Conservation (phyloP, 768 basidiomycete species). For the Amanita pallidorosea region DNA sequence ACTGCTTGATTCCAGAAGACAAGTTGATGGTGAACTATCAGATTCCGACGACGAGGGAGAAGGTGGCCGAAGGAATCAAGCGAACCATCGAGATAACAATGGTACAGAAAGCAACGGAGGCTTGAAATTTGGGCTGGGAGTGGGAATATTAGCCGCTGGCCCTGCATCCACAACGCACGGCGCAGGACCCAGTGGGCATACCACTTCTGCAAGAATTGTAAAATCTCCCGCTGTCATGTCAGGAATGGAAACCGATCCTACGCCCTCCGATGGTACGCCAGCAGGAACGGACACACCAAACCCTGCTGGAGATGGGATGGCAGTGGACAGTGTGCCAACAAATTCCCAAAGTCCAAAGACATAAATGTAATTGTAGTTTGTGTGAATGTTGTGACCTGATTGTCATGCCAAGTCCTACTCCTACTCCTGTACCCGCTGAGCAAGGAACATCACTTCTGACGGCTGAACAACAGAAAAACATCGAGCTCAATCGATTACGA, state of each 20-base stretch:
- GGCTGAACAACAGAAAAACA: constrained; percentile 58
- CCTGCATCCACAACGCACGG: constrained; percentile 46
- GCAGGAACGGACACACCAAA: constrained; percentile 6
- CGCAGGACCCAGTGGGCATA: constrained; percentile 67
- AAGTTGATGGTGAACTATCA: constrained; percentile 82
- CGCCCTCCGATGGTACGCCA: constrained; percentile 19
- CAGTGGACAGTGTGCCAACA: background rate
- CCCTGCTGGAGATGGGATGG: background rate
- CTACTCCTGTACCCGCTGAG: constrained; percentile 18
- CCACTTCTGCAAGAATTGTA: constrained; percentile 37
- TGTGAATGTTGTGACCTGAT: background rate
- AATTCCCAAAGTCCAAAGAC: background rate
- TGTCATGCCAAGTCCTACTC: background rate
- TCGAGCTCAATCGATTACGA: constrained; percentile 74
- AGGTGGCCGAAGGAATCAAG: constrained; percentile 68
- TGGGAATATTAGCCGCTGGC: constrained; percentile 63
- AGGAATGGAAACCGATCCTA: constrained; percentile 34
- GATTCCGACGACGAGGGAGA: constrained; percentile 98
- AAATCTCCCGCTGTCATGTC: constrained; percentile 10
- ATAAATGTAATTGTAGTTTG: background rate
- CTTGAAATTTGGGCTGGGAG: constrained; percentile 53
- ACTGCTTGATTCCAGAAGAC: constrained; percentile 70
- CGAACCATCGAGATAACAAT: constrained; percentile 44
- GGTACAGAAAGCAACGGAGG: constrained; percentile 32
- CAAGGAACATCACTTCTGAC: constrained; percentile 27